Evolutionary conservation across 2,329 filamentous ascomycete species (phyloP).

Genomic region (Aaosphaeria pasadenensis): DNA sequence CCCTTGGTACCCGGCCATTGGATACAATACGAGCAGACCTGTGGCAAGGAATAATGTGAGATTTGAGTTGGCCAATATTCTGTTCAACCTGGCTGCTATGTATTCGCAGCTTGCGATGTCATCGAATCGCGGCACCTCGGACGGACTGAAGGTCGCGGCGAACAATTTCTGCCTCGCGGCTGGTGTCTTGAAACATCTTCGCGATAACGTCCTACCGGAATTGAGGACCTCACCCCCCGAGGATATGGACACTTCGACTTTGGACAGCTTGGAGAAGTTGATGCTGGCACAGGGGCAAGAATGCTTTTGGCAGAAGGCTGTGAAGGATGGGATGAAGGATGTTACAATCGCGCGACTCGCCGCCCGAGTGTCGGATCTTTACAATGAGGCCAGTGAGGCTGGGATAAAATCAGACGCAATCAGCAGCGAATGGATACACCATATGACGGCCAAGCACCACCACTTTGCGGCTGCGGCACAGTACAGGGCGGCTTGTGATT

Average conservation of each 20-base stretch:
- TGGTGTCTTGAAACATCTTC: slow-evolving; percentile 77
- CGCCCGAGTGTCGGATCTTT: slow-evolving; percentile 86
- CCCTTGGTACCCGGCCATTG: slow-evolving; percentile 90
- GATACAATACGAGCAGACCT: slow-evolving; percentile 79
- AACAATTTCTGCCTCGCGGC: slow-evolving; percentile 88
- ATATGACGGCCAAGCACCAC: slow-evolving; percentile 94
- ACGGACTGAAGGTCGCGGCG: slow-evolving; percentile 83
- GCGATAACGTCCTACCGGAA: slow-evolving; percentile 74
- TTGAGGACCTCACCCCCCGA: slow-evolving; percentile 82
- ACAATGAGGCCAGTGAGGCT: slow-evolving; percentile 77
- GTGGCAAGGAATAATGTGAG: slow-evolving; percentile 64
- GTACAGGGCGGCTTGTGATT: slow-evolving; percentile 85
- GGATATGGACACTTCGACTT: slow-evolving; percentile 88
- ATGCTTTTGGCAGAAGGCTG: slow-evolving; percentile 97
- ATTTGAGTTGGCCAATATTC: slow-evolving; percentile 85
- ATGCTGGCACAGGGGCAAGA: slow-evolving; percentile 93
- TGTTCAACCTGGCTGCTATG: slow-evolving; percentile 89
- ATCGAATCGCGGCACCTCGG: slow-evolving; percentile 71
- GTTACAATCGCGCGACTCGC: slow-evolving; percentile 88
- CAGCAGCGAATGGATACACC: slow-evolving; percentile 94
- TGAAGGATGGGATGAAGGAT: slow-evolving; percentile 91
- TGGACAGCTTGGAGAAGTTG: slow-evolving; percentile 79
- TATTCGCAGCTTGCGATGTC: slow-evolving; percentile 89
- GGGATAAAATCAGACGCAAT: slow-evolving; percentile 87
- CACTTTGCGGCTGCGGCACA: slow-evolving; percentile 96